Conservation (phyloP, 169 alveolate genomes). For the Cryptosporidium ryanae region DNA sequence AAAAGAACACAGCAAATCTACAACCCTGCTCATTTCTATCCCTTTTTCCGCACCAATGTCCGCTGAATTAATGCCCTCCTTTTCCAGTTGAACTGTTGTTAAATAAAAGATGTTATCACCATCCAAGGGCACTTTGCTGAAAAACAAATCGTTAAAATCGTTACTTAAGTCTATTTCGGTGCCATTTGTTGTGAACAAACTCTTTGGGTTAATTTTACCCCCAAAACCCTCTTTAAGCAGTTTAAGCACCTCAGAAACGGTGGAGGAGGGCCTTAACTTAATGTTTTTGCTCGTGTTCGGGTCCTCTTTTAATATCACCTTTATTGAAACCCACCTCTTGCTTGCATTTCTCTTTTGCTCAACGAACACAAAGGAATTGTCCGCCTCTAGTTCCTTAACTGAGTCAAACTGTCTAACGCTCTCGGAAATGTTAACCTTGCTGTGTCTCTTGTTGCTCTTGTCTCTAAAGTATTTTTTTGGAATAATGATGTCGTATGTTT, state of each 20-base stretch:
- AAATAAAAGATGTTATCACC: slow-evolving; percentile 28
- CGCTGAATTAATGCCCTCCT: neutral
- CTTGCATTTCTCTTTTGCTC: neutral
- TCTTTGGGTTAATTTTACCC: slow-evolving; percentile 8
- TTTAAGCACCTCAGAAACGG: neutral
- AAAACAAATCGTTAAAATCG: neutral
- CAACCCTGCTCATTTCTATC: neutral
- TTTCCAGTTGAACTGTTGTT: neutral
- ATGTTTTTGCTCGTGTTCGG: slow-evolving; percentile 20
- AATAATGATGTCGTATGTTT: slow-evolving; percentile 24
- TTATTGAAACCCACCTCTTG: no score
- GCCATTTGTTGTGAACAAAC: slow-evolving; percentile 46
- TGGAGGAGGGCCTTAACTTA: neutral
- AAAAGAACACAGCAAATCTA: slow-evolving; percentile 19
- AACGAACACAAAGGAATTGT: slow-evolving; percentile 13
- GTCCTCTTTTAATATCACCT: slow-evolving; percentile 9
- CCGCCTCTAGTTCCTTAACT: neutral
- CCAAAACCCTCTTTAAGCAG: neutral
- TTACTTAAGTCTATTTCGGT: slow-evolving; percentile 14
- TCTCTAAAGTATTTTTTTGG: slow-evolving; percentile 21
- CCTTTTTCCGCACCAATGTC: neutral
- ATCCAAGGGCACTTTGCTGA: neutral
- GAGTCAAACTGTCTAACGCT: slow-evolving; percentile 14
- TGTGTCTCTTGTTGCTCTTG: neutral
- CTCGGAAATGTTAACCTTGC: slow-evolving; percentile 12